These are phyloP conservation scores for Maudiozyma barnettii DNA, from an alignment of 805 yeast genomes.

Conservation along the genomic window DNA sequence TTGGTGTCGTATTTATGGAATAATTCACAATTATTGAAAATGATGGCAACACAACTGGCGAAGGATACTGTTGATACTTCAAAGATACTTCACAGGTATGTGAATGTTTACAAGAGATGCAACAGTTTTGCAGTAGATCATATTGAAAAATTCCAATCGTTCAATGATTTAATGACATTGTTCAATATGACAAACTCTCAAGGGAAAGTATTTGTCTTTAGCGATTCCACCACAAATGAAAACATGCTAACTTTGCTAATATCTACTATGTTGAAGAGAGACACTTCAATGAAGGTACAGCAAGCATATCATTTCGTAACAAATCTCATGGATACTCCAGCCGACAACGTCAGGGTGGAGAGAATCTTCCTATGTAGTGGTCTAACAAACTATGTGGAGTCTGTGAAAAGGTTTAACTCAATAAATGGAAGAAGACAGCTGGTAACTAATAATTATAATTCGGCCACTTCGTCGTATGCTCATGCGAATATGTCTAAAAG, in stretches of 20 bases:
- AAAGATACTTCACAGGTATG: slow-evolving; percentile 5
- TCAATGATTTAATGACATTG: slow-evolving; percentile 24
- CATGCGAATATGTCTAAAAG: background rate
- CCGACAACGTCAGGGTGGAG: slow-evolving; percentile 10
- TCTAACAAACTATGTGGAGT: slow-evolving; percentile 16
- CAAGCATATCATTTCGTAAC: slow-evolving; percentile 26
- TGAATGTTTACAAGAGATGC: slow-evolving; percentile 5
- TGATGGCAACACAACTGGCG: background rate
- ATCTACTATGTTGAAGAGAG: slow-evolving; percentile 19
- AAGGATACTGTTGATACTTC: background rate
- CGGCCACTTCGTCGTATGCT: background rate
- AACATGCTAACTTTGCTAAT: slow-evolving; percentile 18
- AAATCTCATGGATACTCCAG: slow-evolving; percentile 14
- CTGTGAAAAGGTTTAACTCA: slow-evolving; percentile 12
- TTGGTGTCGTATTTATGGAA: slow-evolving; percentile 4
- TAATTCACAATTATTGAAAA: slow-evolving; percentile 6
- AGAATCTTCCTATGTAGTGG: slow-evolving; percentile 19
- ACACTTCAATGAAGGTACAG: slow-evolving; percentile 13
- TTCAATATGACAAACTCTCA: slow-evolving; percentile 9
- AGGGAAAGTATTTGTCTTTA: slow-evolving; percentile 17
- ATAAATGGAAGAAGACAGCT: background rate
- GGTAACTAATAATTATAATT: background rate
- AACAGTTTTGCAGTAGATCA: slow-evolving; percentile 11
- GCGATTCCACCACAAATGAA: slow-evolving; percentile 22
- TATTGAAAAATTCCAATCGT: slow-evolving; percentile 15